Base-by-base conservation (phyloP, 2,329 filamentous ascomycete species). In the Ophiostoma ips region DNA sequence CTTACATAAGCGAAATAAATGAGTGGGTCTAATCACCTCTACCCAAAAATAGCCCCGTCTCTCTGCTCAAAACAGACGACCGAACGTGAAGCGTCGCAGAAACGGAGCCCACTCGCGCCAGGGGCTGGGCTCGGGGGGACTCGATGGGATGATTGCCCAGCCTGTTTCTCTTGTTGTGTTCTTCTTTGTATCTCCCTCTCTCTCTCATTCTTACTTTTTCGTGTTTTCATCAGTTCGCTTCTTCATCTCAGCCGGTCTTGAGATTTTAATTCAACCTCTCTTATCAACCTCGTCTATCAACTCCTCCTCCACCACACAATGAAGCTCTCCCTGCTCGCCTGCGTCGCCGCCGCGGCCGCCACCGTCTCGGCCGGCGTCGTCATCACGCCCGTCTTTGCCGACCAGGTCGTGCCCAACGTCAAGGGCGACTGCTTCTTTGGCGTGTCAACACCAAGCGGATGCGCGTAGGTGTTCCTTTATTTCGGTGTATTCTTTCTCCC, bases 361-460 rank as follows among this genome's bases (percentile, higher is more conserved):
- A 58, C 75, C 46, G 72, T 61, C 58, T 69, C 64, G 55, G 76
- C 75, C 28, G 74, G 70, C 50, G 67, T 79, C 46, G 72, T 79
- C 59, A 71, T 75, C 59, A 76, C 72, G 4, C 75, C 75, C 47
- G 68, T 79, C 55, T 63, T 61, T 38, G 52, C 60, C 19, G 63
- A 77, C 54, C 74, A 77, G 60, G 65, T 78, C 33, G 70, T 79
- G n/a, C 58, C 64, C 28, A 71, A 68, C 57, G 56, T 60, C 16
- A 34, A 58, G 2, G 71, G 68, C 28, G 76, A 79, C 59, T 79
- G 76, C 59, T 73, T 69, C 56, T 76, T 71, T 57, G 76, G 76
- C 33, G 72, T 75, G 16, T 67, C 70, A 5, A 79, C 76, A 31
- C 73, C 76, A 5, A 64, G 68, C 49, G 76, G 76, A 33, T 79